Conservation (phyloP, 2,329 filamentous ascomycete genomes). For the Alternaria sp. region DNA sequence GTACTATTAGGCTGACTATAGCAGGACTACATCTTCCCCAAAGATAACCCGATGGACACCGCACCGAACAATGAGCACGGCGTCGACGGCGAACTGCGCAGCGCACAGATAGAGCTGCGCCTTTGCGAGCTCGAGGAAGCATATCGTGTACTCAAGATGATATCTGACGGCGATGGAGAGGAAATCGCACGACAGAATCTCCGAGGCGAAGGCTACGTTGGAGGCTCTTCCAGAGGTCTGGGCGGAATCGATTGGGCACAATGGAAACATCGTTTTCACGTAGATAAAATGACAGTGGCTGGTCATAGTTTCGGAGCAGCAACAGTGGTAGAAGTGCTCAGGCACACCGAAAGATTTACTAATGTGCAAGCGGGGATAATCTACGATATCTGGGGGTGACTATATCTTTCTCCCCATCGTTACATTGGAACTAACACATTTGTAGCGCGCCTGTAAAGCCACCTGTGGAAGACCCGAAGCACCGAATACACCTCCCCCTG, state of each 20-base stretch:
- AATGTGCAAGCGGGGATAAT: slow-evolving; percentile 69
- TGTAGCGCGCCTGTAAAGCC: slow-evolving; percentile 55
- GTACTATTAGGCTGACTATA: slow-evolving; percentile 8
- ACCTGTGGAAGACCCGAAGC: slow-evolving; percentile 50
- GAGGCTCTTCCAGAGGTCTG: slow-evolving; percentile 65
- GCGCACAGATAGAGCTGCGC: slow-evolving; percentile 67
- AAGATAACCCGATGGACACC: slow-evolving; percentile 56
- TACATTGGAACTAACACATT: slow-evolving; percentile 10
- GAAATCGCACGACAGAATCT: slow-evolving; percentile 61
- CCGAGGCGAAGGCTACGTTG: slow-evolving; percentile 63
- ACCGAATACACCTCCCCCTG: slow-evolving; percentile 61
- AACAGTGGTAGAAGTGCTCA: slow-evolving; percentile 66
- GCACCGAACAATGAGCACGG: slow-evolving; percentile 63
- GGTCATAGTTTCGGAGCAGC: slow-evolving; percentile 73
- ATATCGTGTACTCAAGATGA: slow-evolving; percentile 61
- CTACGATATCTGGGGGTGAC: slow-evolving; percentile 67
- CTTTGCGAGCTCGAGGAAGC: slow-evolving; percentile 70
- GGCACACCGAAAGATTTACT: slow-evolving; percentile 60
- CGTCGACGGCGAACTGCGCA: slow-evolving; percentile 65
- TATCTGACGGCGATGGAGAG: slow-evolving; percentile 62
- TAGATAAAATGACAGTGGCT: slow-evolving; percentile 65
- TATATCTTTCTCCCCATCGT: not conserved
- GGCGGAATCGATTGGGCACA: slow-evolving; percentile 62
- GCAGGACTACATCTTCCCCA: slow-evolving; percentile 67
- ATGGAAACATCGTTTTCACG: slow-evolving; percentile 64